phyloP scores from a whole-genome alignment of 1,284 basidiomycete species.

The Wallemia ichthyophaga region DNA sequence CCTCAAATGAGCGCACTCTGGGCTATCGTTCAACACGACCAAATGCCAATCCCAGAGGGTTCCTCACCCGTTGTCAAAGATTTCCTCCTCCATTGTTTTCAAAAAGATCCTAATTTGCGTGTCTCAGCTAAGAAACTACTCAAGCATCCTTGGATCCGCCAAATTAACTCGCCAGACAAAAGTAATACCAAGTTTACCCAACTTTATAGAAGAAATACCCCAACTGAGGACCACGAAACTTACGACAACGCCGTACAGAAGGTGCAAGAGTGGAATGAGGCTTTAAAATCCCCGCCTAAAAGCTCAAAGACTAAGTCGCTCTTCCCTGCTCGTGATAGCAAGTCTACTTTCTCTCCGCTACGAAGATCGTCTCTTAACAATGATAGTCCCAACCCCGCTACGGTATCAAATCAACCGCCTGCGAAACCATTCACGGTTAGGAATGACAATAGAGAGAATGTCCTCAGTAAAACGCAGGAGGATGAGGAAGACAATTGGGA shows the following conservation, averaged over 20 bases:
- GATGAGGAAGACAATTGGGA: constrained; percentile 73
- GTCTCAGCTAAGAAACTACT: constrained; percentile 78
- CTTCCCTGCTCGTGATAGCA: constrained; percentile 9
- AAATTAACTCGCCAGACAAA: constrained; percentile 1
- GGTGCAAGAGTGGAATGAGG: constrained; percentile 96
- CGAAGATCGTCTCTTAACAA: not conserved
- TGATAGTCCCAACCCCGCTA: constrained; percentile 6
- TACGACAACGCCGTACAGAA: constrained; percentile 79
- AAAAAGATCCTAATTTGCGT: constrained; percentile 81
- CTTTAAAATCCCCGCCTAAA: constrained; percentile 30
- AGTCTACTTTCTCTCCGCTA: constrained; percentile 7
- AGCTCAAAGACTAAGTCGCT: constrained; percentile 5
- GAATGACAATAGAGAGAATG: not conserved
- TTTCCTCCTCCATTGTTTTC: constrained; percentile 88
- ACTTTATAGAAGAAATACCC: not conserved
- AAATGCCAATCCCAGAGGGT: constrained; percentile 77
- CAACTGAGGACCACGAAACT: constrained; percentile 20
- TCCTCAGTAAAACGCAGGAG: constrained; percentile 10
- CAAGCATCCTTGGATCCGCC: constrained; percentile 70
- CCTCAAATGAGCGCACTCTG: constrained; percentile 96
- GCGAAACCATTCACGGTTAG: not conserved
- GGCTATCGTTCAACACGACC: constrained; percentile 90
- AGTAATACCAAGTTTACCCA: not conserved
- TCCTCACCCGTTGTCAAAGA: constrained; percentile 64
- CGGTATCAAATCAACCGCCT: constrained; percentile 8